phyloP scores from a whole-genome alignment of 176 grass and related monocot genomes.

The Aegilops speltoides region DNA sequence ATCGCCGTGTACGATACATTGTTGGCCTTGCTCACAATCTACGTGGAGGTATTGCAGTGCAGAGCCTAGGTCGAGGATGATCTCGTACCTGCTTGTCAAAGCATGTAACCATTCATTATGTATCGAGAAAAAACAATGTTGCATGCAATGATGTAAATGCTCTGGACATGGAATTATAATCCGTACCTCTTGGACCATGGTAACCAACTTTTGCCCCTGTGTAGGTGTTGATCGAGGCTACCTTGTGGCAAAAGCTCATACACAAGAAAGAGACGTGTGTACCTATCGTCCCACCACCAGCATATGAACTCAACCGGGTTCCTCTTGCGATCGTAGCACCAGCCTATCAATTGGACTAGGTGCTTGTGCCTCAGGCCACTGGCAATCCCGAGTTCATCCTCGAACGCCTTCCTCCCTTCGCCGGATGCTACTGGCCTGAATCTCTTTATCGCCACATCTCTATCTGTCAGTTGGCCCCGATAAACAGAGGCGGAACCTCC shows the following conservation, averaged over 20 bases:
- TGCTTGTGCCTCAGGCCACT: neutral
- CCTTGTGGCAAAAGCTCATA: constrained; percentile 13
- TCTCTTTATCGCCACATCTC: too few relatives aligned
- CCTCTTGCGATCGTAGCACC: neutral
- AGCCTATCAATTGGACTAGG: neutral
- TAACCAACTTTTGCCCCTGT: neutral
- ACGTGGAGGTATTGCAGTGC: neutral
- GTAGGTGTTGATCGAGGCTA: neutral
- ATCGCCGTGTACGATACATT: neutral
- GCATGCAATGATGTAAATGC: too few relatives aligned
- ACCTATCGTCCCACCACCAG: constrained; percentile 1
- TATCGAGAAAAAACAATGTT: too few relatives aligned
- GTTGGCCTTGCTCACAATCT: neutral
- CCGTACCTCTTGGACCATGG: constrained; percentile 10
- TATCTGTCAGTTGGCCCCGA: too few relatives aligned
- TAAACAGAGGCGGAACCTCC: too few relatives aligned
- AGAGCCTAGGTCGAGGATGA: neutral
- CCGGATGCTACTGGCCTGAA: too few relatives aligned
- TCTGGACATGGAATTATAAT: too few relatives aligned
- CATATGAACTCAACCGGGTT: neutral
- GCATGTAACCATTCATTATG: neutral
- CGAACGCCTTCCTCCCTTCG: too few relatives aligned
- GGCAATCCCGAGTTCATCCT: too few relatives aligned
- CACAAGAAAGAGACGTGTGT: neutral
- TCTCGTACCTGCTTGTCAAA: neutral